These are phyloP conservation scores for Gypsophila paniculata DNA, from an alignment of 179 eudicot genomes.

Conservation along the genomic window DNA sequence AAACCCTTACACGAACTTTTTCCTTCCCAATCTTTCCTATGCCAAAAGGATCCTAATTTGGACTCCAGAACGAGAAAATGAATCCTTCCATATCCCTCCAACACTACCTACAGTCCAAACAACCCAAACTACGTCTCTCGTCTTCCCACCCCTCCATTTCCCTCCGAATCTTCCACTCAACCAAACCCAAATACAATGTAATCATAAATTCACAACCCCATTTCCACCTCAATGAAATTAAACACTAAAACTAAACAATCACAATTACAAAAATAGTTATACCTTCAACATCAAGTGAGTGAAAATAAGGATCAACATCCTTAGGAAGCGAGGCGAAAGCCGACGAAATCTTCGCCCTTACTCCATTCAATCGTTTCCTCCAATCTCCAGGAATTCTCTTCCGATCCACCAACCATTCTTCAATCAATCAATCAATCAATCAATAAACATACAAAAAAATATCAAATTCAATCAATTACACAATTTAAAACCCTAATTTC, in stretches of 20 bases:
- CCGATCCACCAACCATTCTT: constrained; percentile 98
- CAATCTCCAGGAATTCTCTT: constrained; percentile 85
- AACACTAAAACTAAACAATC: not conserved
- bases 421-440: constrained; percentile 18
- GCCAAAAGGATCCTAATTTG: not conserved
- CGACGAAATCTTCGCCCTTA: constrained; percentile 58
- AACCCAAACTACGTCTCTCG: not conserved
- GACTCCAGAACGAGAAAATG: not conserved
- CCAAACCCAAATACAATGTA: too few relatives aligned
- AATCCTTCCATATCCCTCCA: not conserved
- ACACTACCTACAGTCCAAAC: not conserved
- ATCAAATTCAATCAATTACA: constrained; percentile 15
- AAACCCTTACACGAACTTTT: not conserved
- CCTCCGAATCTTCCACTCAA: not conserved
- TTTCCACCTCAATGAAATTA: not conserved
- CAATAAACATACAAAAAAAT: constrained; percentile 6
- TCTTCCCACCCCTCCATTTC: not conserved
- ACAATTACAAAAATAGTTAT: not conserved
- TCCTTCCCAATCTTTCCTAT: not conserved
- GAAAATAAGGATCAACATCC: constrained; percentile 74
- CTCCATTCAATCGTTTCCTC: constrained; percentile 60
- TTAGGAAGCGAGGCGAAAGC: constrained; percentile 76
- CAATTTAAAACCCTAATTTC: not conserved
- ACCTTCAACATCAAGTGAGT: constrained; percentile 75
- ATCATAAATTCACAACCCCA: not conserved